Evolutionary conservation across 2,329 filamentous ascomycete genomes (phyloP).

Genomic region (Colletotrichum falcatum): DNA sequence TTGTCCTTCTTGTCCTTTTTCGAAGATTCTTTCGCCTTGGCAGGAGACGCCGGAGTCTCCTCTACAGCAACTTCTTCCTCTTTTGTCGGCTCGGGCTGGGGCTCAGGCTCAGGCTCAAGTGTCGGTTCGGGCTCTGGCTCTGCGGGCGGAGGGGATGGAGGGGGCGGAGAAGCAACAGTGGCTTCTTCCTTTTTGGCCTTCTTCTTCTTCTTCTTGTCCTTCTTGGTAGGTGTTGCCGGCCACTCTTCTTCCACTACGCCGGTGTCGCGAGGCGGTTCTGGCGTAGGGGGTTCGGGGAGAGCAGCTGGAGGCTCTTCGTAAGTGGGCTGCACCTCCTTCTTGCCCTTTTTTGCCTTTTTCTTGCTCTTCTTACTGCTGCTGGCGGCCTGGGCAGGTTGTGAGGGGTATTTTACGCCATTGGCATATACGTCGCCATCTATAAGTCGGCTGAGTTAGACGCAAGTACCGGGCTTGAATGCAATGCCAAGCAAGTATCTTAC

Average conservation of each 20-base stretch:
- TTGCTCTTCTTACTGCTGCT: conserved; percentile 38
- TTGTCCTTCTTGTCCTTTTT: conserved; percentile 39
- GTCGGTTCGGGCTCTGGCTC: conserved; percentile 17
- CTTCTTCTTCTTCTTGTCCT: conserved; percentile 40
- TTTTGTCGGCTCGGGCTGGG: conserved; percentile 11
- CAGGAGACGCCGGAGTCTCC: conserved; percentile 7
- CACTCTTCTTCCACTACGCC: conserved; percentile 35
- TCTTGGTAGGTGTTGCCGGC: conserved; percentile 31
- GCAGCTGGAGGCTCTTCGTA: conserved; percentile 10
- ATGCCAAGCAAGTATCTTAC: conserved; percentile 16
- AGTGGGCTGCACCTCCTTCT: conserved; percentile 21
- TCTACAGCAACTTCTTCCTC: conserved; percentile 8
- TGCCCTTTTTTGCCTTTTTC: conserved; percentile 43
- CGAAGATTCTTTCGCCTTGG: conserved; percentile 23
- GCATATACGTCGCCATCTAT: conserved; percentile 35
- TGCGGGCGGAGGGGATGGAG: conserved; percentile 13
- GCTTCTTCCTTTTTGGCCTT: conserved; percentile 30
- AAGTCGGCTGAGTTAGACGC: conserved; percentile 1
- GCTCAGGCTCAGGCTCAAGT: conserved; percentile 4
- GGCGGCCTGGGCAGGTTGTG: conserved; percentile 21
- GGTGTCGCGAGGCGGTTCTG: conserved; percentile 21
- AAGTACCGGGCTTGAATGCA: neutral
- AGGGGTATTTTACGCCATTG: conserved; percentile 31
- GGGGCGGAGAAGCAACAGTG: neutral
- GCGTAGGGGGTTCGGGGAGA: conserved; percentile 8